Percentiles rank a stretch among this genome's conserved stretches.
Conservation (phyloP, 2,329 filamentous ascomycete genomes). For the Scolecobasidium constrictum region DNA sequence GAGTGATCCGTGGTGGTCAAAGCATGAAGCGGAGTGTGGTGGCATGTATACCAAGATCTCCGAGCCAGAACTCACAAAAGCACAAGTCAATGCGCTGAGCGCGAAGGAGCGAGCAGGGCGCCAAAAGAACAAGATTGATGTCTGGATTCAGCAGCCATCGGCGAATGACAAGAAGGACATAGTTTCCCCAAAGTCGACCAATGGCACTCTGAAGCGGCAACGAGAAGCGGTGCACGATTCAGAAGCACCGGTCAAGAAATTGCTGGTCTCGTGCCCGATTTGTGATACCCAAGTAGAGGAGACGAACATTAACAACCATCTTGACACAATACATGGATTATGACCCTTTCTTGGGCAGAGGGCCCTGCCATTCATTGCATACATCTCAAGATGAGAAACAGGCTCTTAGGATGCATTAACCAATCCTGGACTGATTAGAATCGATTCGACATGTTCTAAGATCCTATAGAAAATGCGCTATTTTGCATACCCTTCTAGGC, state of each 20-base stretch:
- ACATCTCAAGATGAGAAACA: too few relatives aligned
- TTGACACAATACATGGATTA: conserved; percentile 19
- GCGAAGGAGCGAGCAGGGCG: conserved; percentile 28
- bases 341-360: too few relatives aligned
- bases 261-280: conserved; percentile 28
- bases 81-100: conserved; percentile 27
- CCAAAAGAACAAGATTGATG: conserved; percentile 34
- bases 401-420: too few relatives aligned
- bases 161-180: conserved; percentile 9
- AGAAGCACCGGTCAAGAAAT: conserved; percentile 9
- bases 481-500: too few relatives aligned
- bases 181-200: neutral
- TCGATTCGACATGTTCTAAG: too few relatives aligned
- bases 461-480: too few relatives aligned
- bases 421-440: too few relatives aligned
- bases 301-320: conserved; percentile 27
- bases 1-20: conserved; percentile 30
- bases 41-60: conserved; percentile 30
- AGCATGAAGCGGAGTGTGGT: conserved; percentile 29
- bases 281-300: conserved; percentile 21
- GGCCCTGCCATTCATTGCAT: too few relatives aligned
- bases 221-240: conserved; percentile 6
- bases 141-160: conserved; percentile 22
- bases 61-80: conserved; percentile 30
- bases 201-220: neutral